These are phyloP conservation scores for Osmozyma mogii DNA, from an alignment of 805 yeast species.

Conservation along the genomic window DNA sequence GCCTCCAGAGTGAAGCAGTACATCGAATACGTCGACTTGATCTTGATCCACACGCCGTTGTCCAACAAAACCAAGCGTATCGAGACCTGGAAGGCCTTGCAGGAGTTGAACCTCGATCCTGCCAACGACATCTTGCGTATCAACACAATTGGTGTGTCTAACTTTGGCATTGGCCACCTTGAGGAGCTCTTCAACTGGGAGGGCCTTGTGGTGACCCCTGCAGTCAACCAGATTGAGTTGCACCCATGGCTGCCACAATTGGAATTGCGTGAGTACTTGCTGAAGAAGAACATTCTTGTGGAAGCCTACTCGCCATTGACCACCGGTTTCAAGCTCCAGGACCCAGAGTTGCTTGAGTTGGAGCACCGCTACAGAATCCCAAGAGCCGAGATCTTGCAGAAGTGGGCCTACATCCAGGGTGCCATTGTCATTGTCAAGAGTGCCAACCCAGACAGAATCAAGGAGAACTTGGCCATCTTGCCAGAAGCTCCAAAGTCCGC, in stretches of 20 bases:
- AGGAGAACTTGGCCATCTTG: constrained; percentile 47
- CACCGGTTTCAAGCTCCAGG: constrained; percentile 48
- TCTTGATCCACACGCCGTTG: constrained; percentile 47
- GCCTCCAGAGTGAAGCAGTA: constrained; percentile 37
- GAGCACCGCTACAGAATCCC: constrained; percentile 43
- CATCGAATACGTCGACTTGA: constrained; percentile 33
- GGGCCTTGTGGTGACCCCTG: constrained; percentile 41
- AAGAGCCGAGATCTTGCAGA: constrained; percentile 55
- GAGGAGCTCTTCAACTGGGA: constrained; percentile 55
- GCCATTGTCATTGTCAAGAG: constrained; percentile 68
- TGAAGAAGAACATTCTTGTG: constrained; percentile 45
- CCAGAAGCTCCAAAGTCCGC: constrained; percentile 15
- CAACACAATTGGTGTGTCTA: constrained; percentile 71
- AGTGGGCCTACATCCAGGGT: constrained; percentile 71
- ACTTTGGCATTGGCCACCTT: constrained; percentile 54
- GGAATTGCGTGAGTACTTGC: constrained; percentile 55
- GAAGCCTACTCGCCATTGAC: constrained; percentile 82
- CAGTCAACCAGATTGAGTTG: constrained; percentile 74
- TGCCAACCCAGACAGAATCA: constrained; percentile 41
- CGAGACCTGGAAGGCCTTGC: constrained; percentile 66
- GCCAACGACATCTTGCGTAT: constrained; percentile 48
- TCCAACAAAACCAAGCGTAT: constrained; percentile 34
- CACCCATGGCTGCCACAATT: constrained; percentile 76
- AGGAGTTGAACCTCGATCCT: constrained; percentile 50
- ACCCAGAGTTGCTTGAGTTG: constrained; percentile 43